Evolutionary conservation across 495 filamentous ascomycete species (phyloP), one percentile per base, ranked within the genome.

Genomic region (Cercophora sp.): DNA sequence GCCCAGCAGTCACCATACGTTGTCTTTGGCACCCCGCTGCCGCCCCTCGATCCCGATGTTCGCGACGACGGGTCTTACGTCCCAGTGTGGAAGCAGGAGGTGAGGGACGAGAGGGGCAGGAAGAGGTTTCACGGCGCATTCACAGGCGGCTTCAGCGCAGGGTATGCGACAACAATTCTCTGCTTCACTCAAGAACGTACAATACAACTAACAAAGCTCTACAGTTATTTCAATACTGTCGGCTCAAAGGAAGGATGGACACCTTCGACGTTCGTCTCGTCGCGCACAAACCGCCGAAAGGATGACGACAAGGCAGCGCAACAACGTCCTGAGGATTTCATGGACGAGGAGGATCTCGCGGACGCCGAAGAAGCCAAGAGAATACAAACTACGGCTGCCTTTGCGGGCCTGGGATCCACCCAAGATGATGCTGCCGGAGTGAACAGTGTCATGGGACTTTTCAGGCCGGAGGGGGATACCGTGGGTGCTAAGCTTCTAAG

Each of bases 191-290:
- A 20, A 16, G 10, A 20, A 13, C 18, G 5, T 13, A 36, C 31
- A 22, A 8, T 19, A 11, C 1, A 10, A 36, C 26, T 27, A 16
- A 18, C 23, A 9, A n/a, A 32, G 27, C 45, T 26, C 47, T 54
- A 54, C 56, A 94, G 89, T 55, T 96, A 98, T 69, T 97, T 93
- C 75, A 97, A 97, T 64, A 96, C 89, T 9, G 94, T 96, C 59
- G 94, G 93, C 24, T 96, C 90, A 6, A 97, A 97, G 70, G 92
- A 98, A 79, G 93, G 93, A 71, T 98, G 91, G 91, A 86, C 87
- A 10, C 93, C 93, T 6, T 78, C 89, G 10, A 85, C 87, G 5
- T 98, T 97, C 62, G 85, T 96, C 27, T 96, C 91, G 3, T 96
- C 93, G 31, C 87, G 93, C 0, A 70, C 83, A 32, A 88, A 88